Base-by-base conservation (phyloP, 495 filamentous ascomycete species). In the Penicillium ucsense region DNA sequence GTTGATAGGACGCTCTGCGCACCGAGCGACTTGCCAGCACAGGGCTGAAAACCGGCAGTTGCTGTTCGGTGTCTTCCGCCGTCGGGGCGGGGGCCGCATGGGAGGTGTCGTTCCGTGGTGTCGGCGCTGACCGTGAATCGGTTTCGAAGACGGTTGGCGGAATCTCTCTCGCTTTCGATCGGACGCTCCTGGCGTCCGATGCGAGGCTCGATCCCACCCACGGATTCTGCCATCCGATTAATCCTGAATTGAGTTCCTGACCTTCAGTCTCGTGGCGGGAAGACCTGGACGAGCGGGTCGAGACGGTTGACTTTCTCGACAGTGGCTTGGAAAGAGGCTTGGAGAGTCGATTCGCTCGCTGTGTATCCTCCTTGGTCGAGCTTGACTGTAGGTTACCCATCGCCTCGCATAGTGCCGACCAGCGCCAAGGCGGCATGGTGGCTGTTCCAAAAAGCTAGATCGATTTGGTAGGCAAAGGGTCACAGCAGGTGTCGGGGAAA, bases 281-380 rank as follows among this genome's bases (percentile, higher is more conserved):
- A 1, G 31, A 31, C 43, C 44, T 38, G 28, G 49, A 44, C 42
- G 43, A 32, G 51, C 40, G 20, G 20, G 20, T 53, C 5, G 37
- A 39, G 37, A 45, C 10, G 11, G 46, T 29, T 3, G 56, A 28
- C 20, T 54, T 56, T 40, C 61, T 67, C 8, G 64, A 63, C 27
- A 63, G 59, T 12, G 72, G 70, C 37, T 76, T 76, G 29, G 71
- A 72, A 39, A 63, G 59, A n/a, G 72, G 70, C 37, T 76, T 76
- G 29, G 71, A 72, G 38, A 73, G 57, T 31, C 70, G 64, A 33
- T 67, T 71, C 28, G 60, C 55, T 35, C 61, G 64, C 45, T 59
- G 60, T 34, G 51, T 63, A 45, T 72, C 70, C 35, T 67, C 56
- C 60, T 58, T 66, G 37, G 54, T 61, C 51, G 51, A 52, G 12